These are phyloP conservation scores for Elongisporangium undulatum DNA, from an alignment of 352 stramenopile species.

Conservation along the genomic window DNA sequence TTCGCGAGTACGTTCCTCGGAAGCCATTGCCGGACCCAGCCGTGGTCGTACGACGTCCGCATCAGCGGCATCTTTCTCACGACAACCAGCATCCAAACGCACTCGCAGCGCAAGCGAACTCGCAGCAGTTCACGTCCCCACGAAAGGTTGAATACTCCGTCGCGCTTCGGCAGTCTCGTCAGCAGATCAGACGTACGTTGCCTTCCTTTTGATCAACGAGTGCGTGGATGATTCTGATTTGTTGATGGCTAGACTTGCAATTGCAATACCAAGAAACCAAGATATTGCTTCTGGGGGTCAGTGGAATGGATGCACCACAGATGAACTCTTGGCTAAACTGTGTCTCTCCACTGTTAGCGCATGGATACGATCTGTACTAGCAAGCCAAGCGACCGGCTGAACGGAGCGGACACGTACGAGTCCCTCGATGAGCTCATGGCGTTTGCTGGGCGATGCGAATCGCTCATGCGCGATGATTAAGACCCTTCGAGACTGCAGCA, in stretches of 20 bases:
- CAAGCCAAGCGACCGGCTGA: slow-evolving; percentile 45
- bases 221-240: neutral
- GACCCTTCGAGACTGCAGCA: too few relatives aligned
- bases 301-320: too few relatives aligned
- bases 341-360: slow-evolving; percentile 14
- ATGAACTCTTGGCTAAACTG: neutral
- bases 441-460: slow-evolving; percentile 29
- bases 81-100: neutral
- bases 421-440: slow-evolving; percentile 42
- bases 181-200: neutral
- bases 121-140: too few relatives aligned
- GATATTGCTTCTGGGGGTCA: slow-evolving; percentile 41
- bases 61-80: slow-evolving; percentile 5
- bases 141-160: neutral
- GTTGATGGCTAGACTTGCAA: slow-evolving; percentile 27
- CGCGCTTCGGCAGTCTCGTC: neutral
- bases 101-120: too few relatives aligned
- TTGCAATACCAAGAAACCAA: slow-evolving; percentile 55
- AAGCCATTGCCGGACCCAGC: slow-evolving; percentile 8
- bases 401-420: slow-evolving; percentile 48
- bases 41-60: slow-evolving; percentile 9
- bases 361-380: slow-evolving; percentile 41
- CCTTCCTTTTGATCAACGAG: neutral
- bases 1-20: slow-evolving; percentile 42
- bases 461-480: neutral